Conservation (phyloP, 2,329 filamentous ascomycete species). For the Diaporthe ampelina region DNA sequence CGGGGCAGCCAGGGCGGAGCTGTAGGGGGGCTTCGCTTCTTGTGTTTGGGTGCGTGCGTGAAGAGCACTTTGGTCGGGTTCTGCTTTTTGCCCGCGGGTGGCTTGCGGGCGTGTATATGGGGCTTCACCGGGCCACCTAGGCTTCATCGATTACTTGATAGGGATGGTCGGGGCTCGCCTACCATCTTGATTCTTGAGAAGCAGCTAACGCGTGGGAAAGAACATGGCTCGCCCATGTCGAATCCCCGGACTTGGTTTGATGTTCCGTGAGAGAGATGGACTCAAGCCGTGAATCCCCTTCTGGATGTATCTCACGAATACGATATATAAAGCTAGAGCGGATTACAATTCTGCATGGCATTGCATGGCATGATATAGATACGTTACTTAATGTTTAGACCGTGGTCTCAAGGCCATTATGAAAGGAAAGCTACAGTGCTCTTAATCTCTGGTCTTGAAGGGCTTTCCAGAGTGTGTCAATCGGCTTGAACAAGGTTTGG, state of each 20-base stretch:
- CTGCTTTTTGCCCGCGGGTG: no score
- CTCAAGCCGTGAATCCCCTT: neutral
- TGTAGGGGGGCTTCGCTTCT: conserved; percentile 46
- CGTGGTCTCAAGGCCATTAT: conserved; percentile 14
- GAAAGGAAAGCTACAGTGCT: neutral
- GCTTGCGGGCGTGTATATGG: no score
- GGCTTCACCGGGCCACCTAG: no score
- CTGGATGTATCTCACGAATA: neutral
- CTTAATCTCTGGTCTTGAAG: neutral
- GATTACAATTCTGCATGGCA: conserved; percentile 2
- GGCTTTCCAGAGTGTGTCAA: neutral
- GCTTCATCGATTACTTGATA: neutral
- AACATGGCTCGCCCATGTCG: neutral
- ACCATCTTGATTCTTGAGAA: neutral
- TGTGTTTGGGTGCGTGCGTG: neutral
- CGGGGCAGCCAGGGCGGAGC: conserved; percentile 50
- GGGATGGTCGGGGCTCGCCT: neutral
- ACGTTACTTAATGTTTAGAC: conserved; percentile 39
- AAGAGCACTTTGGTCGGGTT: neutral
- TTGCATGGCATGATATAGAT: conserved; percentile 34
- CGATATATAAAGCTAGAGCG: neutral
- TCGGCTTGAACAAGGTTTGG: neutral
- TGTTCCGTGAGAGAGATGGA: neutral
- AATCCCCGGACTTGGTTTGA: neutral
- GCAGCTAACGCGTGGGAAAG: neutral